Evolutionary conservation across 2,329 filamentous ascomycete genomes (phyloP).

Genomic region (Byssochlamys sp.): DNA sequence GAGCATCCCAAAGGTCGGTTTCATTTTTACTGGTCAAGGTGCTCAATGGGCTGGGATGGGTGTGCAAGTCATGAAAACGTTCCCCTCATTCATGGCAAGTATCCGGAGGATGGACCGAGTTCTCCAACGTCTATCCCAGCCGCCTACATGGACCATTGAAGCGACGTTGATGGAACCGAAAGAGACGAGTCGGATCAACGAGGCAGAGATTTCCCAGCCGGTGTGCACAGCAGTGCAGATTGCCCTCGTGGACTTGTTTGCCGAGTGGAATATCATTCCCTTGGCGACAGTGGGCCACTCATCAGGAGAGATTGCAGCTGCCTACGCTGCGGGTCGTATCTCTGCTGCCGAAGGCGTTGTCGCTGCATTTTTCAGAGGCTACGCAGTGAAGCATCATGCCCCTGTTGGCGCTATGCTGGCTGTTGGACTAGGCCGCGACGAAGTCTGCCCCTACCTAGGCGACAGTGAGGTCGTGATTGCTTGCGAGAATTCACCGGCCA

Average conservation of each 20-base stretch:
- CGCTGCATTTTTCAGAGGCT: conserved; percentile 33
- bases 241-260: conserved; percentile 35
- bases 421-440: conserved; percentile 6
- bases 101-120: conserved; percentile 6
- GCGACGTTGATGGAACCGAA: neutral
- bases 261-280: conserved; percentile 35
- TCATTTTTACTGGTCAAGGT: conserved; percentile 25
- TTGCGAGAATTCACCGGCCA: conserved; percentile 30
- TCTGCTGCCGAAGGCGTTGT: conserved; percentile 38
- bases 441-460: conserved; percentile 4
- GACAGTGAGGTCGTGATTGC: conserved; percentile 16
- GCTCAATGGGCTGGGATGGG: conserved; percentile 23
- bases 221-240: conserved; percentile 40
- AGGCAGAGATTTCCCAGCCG: conserved; percentile 7
- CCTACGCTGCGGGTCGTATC: conserved; percentile 33
- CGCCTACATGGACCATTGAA: neutral
- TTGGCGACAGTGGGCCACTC: conserved; percentile 38
- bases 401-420: conserved; percentile 13
- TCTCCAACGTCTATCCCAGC: neutral
- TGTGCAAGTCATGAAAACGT: conserved; percentile 9
- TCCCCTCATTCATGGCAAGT: conserved; percentile 1
- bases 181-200: neutral
- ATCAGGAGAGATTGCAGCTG: conserved; percentile 42
- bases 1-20: conserved; percentile 1
- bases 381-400: neutral